phyloP scores from a whole-genome alignment of 108 stramenopile genomes.

The Cyclotella atomus region DNA sequence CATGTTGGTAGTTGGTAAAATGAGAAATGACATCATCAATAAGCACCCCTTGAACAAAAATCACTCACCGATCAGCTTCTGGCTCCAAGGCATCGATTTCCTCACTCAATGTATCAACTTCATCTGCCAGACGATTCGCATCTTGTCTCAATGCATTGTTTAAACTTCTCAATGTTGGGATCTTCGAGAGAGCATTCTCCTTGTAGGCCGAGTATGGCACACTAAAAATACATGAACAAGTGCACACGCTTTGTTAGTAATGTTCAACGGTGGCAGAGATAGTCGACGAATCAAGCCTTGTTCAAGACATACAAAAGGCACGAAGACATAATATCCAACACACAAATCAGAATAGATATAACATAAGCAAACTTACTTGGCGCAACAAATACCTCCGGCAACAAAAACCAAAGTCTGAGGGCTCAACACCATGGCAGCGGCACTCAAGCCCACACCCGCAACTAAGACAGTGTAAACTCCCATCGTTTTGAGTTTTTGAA shows the following conservation, averaged over 20 bases:
- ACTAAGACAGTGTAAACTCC: slow-evolving; percentile 10
- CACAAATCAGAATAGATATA: not conserved
- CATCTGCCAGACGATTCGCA: slow-evolving; percentile 22
- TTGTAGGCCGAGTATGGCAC: slow-evolving; percentile 33
- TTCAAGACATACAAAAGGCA: too few species aligned
- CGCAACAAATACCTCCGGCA: slow-evolving; percentile 26
- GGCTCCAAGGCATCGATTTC: slow-evolving; percentile 30
- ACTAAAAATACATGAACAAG: slow-evolving; percentile 1
- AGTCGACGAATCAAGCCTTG: too few species aligned
- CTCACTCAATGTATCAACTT: slow-evolving; percentile 22
- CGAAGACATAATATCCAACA: not conserved
- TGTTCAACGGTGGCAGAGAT: too few species aligned
- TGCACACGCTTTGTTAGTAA: too few species aligned
- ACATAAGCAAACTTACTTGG: slow-evolving; percentile 17
- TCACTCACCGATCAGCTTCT: slow-evolving; percentile 29
- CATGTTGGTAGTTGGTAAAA: not conserved
- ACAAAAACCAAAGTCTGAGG: slow-evolving; percentile 25
- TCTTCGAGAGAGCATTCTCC: slow-evolving; percentile 20
- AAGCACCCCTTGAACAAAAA: not conserved
- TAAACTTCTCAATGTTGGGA: slow-evolving; percentile 30
- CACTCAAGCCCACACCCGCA: slow-evolving; percentile 9
- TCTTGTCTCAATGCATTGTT: slow-evolving; percentile 37
- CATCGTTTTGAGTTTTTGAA: slow-evolving; percentile 6
- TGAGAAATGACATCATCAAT: not conserved
- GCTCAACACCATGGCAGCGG: slow-evolving; percentile 20